A percentile compares a stretch with the other conserved stretches of the same genome.
Conservation (phyloP, 2,329 filamentous ascomycete species). For the Exophiala mesophila region DNA sequence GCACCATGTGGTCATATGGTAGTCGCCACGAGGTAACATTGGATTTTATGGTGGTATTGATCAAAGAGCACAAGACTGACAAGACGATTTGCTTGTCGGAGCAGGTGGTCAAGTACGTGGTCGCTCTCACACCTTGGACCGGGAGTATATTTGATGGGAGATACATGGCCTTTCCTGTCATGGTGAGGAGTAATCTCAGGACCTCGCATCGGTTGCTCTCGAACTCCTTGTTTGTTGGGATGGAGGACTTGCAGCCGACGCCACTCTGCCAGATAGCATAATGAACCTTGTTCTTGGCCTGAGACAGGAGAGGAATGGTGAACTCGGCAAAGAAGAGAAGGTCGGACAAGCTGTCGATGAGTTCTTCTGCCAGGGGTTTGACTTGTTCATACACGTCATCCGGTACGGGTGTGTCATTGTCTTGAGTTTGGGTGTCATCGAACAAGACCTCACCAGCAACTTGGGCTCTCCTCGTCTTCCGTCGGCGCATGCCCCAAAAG, state of each 20-base stretch:
- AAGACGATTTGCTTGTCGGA: constrained; percentile 87
- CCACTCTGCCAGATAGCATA: constrained; percentile 98
- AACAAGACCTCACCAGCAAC: constrained; percentile 75
- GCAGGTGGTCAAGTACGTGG: constrained; percentile 85
- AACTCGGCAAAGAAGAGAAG: constrained; percentile 88
- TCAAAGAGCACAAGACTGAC: constrained; percentile 81
- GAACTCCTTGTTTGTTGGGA: constrained; percentile 82
- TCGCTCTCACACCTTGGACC: constrained; percentile 71
- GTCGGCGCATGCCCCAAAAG: constrained; percentile 78
- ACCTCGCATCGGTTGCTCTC: constrained; percentile 93
- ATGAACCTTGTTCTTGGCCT: constrained; percentile 72
- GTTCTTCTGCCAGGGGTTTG: constrained; percentile 84
- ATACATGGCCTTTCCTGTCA: constrained; percentile 92
- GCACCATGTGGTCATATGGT: constrained; percentile 87
- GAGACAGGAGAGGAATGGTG: constrained; percentile 69
- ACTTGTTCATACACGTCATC: constrained; percentile 69
- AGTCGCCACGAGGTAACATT: constrained; percentile 92
- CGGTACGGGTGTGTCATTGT: constrained; percentile 41
- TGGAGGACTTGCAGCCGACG: constrained; percentile 86
- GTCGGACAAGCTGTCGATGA: constrained; percentile 85
- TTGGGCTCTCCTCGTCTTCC: constrained; percentile 61
- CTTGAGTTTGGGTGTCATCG: constrained; percentile 62
- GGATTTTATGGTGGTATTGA: constrained; percentile 95
- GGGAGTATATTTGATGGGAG: constrained; percentile 74
- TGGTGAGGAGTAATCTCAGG: constrained; percentile 73